phyloP scores from a whole-genome alignment of 148 eudicot species.

The Arbutus unedo region DNA sequence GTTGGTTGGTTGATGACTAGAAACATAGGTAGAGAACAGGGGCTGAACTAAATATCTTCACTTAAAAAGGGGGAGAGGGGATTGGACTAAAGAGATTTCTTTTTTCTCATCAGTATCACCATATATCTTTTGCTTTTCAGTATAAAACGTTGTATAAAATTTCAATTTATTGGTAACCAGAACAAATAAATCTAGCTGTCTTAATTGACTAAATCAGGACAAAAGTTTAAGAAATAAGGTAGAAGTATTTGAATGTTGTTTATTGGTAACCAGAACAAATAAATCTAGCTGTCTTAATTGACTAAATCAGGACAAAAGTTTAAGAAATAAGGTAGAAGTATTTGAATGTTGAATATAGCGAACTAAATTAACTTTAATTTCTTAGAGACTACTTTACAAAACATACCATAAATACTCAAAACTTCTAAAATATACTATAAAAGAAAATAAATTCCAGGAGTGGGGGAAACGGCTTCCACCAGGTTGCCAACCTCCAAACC shows the following conservation, averaged over 20 bases:
- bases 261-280: not conserved
- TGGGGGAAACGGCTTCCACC: not conserved
- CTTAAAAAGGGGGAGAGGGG: too few species aligned
- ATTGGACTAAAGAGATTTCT: too few species aligned
- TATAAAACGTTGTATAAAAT: not conserved
- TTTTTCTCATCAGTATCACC: not conserved
- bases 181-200: not conserved
- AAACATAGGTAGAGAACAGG: slow-evolving; percentile 11
- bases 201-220: not conserved
- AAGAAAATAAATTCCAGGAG: not conserved
- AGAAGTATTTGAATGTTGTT: not conserved
- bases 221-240: not conserved
- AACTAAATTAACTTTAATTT: not conserved
- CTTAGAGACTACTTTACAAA: not conserved
- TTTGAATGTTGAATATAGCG: too few species aligned
- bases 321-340: not conserved
- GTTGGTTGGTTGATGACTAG: not conserved
- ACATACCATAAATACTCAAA: not conserved
- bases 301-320: not conserved
- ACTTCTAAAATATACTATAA: not conserved
- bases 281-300: not conserved
- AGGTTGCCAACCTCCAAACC: not conserved
- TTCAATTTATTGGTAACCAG: not conserved
- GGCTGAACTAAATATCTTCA: not conserved
- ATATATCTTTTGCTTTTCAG: not conserved